These are phyloP conservation scores for Cucurbita maxima DNA, from an alignment of 306 rosid species.

Conservation along the genomic window DNA sequence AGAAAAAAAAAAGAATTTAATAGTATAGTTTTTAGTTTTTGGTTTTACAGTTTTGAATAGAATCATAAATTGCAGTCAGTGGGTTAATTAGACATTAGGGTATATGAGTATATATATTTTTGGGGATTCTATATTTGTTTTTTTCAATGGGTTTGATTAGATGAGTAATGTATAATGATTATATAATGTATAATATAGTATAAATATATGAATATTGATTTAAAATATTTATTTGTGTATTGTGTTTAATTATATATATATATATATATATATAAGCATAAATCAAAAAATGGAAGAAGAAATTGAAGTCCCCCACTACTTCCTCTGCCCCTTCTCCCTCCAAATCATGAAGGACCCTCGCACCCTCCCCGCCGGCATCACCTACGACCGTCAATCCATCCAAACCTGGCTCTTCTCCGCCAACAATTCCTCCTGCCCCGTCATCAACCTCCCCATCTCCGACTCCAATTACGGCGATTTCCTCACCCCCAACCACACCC, in stretches of 20 bases:
- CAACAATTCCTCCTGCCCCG: slow-evolving; percentile 49
- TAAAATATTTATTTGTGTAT: neutral
- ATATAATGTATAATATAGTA: slow-evolving; percentile 23
- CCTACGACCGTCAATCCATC: slow-evolving; percentile 68
- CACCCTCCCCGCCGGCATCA: slow-evolving; percentile 53
- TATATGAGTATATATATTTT: slow-evolving; percentile 54
- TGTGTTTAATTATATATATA: too few species aligned
- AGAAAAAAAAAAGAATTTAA: neutral
- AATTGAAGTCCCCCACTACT: slow-evolving; percentile 58
- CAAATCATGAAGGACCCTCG: slow-evolving; percentile 88
- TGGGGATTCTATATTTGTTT: slow-evolving; percentile 74
- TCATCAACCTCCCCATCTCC: slow-evolving; percentile 40
- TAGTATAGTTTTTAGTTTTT: slow-evolving; percentile 47
- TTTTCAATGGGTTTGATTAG: slow-evolving; percentile 48
- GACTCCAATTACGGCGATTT: slow-evolving; percentile 13
- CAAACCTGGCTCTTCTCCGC: slow-evolving; percentile 62
- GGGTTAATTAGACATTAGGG: slow-evolving; percentile 48
- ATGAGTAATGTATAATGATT: slow-evolving; percentile 24
- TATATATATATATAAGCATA: too few species aligned
- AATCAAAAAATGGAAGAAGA: slow-evolving; percentile 30
- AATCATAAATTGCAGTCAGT: slow-evolving; percentile 59
- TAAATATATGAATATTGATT: slow-evolving; percentile 10
- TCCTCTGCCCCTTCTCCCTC: slow-evolving; percentile 65
- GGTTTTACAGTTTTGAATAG: slow-evolving; percentile 37
- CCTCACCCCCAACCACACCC: slow-evolving; percentile 77